Base-by-base conservation (phyloP, 2,329 filamentous ascomycete species). In the Lasiodiplodia theobromae region DNA sequence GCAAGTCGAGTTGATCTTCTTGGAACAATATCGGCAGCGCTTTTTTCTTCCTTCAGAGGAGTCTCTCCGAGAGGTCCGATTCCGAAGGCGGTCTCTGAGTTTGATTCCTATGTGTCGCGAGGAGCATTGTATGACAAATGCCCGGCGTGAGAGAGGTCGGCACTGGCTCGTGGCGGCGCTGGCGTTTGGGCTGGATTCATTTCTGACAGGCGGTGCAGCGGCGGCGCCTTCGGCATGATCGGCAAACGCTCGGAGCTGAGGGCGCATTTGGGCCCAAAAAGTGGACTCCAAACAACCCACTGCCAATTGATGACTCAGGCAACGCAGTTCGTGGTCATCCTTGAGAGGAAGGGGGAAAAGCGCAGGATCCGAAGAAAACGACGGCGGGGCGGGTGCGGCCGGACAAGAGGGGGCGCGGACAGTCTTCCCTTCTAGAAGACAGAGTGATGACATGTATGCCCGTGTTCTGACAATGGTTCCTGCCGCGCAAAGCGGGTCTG, bases 231-330 rank as follows among this genome's bases (percentile, higher is more conserved):
- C 60, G 60, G 60, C 60, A 64, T 47, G 60, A 64, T 64, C 60
- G 60, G 60, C 60, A 40, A 64, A 64, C 60, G 60, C 60, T 64
- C 60, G 60, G 60, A 64, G 60, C 60, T 64, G 60, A 25, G 60
- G 18, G 44, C 47, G 40, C 57, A 31, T 21, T 64, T 53, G 44
- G 60, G 60, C 18, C 57, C 25, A 5, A 28, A 49, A 49, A 62
- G 57, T 51, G 38, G 38, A 51, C 31, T 44, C 21, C 56, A 60
- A n/a, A 14, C n/a, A 44, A 44, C 23, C 4, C 10, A 60, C 8
- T 21, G 54, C 37, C 44, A 21, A 10, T 47, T 4, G 56, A 44
- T 47, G 57, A 60, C 38, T 60, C 57, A 60, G 38, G 37, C 23
- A 16, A 16, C 3, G 23, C 11, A 2, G 18, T 18, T 47, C 14